Evolutionary conservation across 305 asterid species (phyloP).

Genomic region (Fraxinus baroniana): DNA sequence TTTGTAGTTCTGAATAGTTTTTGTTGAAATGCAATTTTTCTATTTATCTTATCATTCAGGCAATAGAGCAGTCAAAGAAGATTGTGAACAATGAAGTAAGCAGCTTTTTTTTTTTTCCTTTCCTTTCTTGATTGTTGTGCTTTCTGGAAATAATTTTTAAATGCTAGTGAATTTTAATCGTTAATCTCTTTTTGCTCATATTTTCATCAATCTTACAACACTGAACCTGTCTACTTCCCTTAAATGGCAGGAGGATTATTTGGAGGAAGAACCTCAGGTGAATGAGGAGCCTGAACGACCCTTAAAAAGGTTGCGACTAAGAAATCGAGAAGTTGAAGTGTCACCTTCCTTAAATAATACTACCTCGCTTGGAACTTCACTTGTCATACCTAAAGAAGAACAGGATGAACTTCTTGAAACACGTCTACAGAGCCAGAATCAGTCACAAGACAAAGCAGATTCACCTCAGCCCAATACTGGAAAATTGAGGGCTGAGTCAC

Average conservation of each 20-base stretch:
- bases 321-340: constrained; percentile 40
- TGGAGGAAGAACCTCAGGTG: constrained; percentile 40
- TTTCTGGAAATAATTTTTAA: constrained; percentile 14
- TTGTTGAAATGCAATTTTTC: constrained; percentile 17
- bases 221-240: constrained; percentile 29
- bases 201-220: constrained; percentile 18
- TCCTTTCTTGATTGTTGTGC: not conserved
- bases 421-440: constrained; percentile 18
- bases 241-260: constrained; percentile 32
- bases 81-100: constrained; percentile 37
- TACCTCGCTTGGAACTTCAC: constrained; percentile 24
- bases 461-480: constrained; percentile 29
- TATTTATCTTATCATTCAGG: constrained; percentile 34
- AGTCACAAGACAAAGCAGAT: constrained; percentile 23
- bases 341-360: constrained; percentile 31
- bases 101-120: constrained; percentile 16
- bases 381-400: constrained; percentile 41
- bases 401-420: constrained; percentile 34
- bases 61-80: constrained; percentile 38
- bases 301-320: constrained; percentile 45
- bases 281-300: constrained; percentile 55
- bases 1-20: constrained; percentile 1
- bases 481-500: constrained; percentile 21
- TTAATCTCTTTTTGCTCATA: constrained; percentile 13
- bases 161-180: not conserved